Percentiles rank a stretch among this genome's conserved stretches.
Conservation (phyloP, 2,329 filamentous ascomycete genomes). For the Grosmannia huntii region DNA sequence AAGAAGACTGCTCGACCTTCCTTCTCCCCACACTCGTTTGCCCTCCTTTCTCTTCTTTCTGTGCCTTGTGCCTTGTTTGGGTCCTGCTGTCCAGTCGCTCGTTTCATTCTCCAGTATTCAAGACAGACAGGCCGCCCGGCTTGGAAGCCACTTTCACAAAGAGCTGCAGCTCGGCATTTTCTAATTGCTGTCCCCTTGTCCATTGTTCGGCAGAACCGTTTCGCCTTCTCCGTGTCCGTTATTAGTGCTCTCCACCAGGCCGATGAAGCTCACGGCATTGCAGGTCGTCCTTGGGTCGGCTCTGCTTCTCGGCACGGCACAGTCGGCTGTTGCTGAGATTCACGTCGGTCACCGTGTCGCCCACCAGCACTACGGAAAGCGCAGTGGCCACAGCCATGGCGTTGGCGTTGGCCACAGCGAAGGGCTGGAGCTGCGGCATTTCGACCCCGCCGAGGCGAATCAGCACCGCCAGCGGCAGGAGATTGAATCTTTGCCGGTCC, state of each 20-base stretch:
- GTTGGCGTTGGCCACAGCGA: not conserved
- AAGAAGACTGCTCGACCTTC: not conserved
- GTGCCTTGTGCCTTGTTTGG: not conserved
- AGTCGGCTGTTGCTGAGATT: conserved; percentile 23
- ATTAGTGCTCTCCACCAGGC: not conserved
- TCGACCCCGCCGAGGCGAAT: conserved; percentile 3
- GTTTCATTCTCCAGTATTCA: not conserved
- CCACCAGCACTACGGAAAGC: conserved; percentile 18
- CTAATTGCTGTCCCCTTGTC: not conserved
- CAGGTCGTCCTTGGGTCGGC: conserved; percentile 37
- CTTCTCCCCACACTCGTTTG: not conserved
- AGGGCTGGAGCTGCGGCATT: conserved; percentile 5
- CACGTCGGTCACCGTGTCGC: conserved; percentile 24
- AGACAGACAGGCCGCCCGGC: not conserved
- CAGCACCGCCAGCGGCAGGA: conserved; percentile 12
- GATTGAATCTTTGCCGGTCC: conserved; percentile 6
- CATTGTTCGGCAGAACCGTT: no score
- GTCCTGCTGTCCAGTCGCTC: not conserved
- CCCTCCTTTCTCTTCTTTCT: not conserved
- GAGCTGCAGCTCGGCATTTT: not conserved
- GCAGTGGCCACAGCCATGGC: conserved; percentile 22
- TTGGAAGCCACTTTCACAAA: not conserved
- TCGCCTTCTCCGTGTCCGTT: no score
- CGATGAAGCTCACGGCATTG: conserved; percentile 41
- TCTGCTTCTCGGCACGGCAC: conserved; percentile 31